Conservation (phyloP, 1,139 yeast genomes). For the Pichia sp. region DNA sequence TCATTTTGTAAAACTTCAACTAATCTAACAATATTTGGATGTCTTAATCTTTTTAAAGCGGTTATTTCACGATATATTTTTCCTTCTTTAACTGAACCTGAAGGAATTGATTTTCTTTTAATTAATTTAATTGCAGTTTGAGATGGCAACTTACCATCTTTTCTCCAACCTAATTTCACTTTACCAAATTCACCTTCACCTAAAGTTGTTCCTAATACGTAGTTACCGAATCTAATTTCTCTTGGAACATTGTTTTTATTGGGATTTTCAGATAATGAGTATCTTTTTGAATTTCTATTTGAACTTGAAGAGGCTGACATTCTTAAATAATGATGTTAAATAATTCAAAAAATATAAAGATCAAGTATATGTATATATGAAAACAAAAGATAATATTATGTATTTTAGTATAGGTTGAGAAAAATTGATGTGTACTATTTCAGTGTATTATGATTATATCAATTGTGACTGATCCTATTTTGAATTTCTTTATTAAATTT, state of each 20-base stretch:
- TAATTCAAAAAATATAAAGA: background rate
- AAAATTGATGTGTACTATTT: background rate
- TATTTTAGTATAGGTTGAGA: background rate
- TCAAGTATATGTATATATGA: background rate
- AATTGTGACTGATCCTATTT: background rate
- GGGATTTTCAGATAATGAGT: background rate
- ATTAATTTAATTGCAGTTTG: slow-evolving; percentile 93
- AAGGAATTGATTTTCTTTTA: slow-evolving; percentile 75
- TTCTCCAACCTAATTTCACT: slow-evolving; percentile 95
- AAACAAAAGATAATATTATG: background rate
- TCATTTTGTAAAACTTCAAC: slow-evolving; percentile 94
- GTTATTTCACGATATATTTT: slow-evolving; percentile 92
- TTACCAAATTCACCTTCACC: slow-evolving; percentile 99
- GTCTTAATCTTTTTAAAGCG: slow-evolving; percentile 76
- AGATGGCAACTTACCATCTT: slow-evolving; percentile 67
- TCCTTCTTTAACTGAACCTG: slow-evolving; percentile 77
- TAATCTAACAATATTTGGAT: slow-evolving; percentile 86
- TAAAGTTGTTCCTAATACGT: slow-evolving; percentile 84
- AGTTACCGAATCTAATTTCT: slow-evolving; percentile 76
- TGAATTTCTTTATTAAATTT: background rate
- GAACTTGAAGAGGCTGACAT: background rate
- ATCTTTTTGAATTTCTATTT: background rate
- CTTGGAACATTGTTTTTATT: slow-evolving; percentile 33
- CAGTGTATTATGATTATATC: background rate
- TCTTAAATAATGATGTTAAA: background rate